phyloP scores from a whole-genome alignment of 2,329 filamentous ascomycete genomes.

The Alternaria arbusti region DNA sequence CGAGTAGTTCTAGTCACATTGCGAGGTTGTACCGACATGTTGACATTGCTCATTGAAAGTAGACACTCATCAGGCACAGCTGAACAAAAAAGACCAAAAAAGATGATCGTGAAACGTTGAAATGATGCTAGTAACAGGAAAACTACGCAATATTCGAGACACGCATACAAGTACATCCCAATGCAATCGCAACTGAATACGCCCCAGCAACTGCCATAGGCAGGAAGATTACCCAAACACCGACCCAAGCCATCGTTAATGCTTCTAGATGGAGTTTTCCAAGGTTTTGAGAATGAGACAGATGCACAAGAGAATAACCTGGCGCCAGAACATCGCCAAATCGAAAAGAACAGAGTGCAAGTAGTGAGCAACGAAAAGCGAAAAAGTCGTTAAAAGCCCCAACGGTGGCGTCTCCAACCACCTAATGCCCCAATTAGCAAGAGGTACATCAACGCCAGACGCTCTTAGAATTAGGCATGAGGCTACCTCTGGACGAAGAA shows the following conservation, averaged over 20 bases:
- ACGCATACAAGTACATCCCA: background rate
- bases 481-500: conserved; percentile 39
- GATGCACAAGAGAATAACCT: background rate
- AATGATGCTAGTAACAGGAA: background rate
- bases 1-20: no score
- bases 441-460: conserved; percentile 39
- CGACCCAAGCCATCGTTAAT: conserved; percentile 7
- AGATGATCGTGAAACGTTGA: background rate
- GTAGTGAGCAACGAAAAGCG: background rate
- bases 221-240: conserved; percentile 10
- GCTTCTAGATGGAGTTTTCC: conserved; percentile 8
- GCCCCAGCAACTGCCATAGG: conserved; percentile 10
- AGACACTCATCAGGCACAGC: background rate
- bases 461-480: conserved; percentile 38
- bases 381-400: conserved; percentile 2
- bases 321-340: background rate
- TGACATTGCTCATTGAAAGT: background rate
- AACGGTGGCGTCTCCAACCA: conserved; percentile 1
- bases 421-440: conserved; percentile 1
- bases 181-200: background rate
- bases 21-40: no score
- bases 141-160: background rate
- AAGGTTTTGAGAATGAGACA: background rate
- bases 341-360: background rate
- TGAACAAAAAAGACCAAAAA: background rate